Percentiles rank a stretch among this genome's conserved stretches.
phyloP scores from a whole-genome alignment of 805 yeast genomes.

The Candida orba region DNA sequence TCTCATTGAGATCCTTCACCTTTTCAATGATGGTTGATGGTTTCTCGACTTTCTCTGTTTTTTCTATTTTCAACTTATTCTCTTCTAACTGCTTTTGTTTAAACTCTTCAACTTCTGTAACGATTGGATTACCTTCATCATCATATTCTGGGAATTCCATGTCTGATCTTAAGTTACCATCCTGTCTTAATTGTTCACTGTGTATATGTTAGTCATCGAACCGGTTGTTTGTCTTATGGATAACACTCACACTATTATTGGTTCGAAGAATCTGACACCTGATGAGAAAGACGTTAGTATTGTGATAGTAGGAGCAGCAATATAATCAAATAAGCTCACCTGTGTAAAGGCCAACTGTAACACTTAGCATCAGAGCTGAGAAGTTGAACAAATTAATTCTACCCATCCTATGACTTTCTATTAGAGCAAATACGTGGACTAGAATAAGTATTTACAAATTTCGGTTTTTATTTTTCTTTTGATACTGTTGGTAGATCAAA shows the following conservation, averaged over 20 bases:
- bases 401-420: slow-evolving; percentile 10
- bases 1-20: slow-evolving; percentile 1
- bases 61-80: not conserved
- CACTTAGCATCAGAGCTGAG: slow-evolving; percentile 19
- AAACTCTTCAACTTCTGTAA: slow-evolving; percentile 17
- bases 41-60: not conserved
- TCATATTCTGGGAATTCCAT: slow-evolving; percentile 49
- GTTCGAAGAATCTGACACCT: slow-evolving; percentile 67
- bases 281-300: not conserved
- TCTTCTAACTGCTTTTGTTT: slow-evolving; percentile 5
- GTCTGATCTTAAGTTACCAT: slow-evolving; percentile 57
- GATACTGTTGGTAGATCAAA: no score
- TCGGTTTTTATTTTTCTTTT: not conserved
- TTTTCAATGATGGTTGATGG: not conserved
- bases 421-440: no score
- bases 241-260: slow-evolving; percentile 54
- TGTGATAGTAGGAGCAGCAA: no score
- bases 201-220: not conserved
- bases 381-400: slow-evolving; percentile 23
- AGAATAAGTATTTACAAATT: not conserved
- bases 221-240: not conserved
- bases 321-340: slow-evolving; percentile 19
- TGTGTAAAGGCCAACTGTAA: slow-evolving; percentile 38
- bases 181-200: slow-evolving; percentile 57
- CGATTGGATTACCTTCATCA: slow-evolving; percentile 31